Conservation (phyloP, 352 stramenopile genomes). For the Phytophthora constricta region DNA sequence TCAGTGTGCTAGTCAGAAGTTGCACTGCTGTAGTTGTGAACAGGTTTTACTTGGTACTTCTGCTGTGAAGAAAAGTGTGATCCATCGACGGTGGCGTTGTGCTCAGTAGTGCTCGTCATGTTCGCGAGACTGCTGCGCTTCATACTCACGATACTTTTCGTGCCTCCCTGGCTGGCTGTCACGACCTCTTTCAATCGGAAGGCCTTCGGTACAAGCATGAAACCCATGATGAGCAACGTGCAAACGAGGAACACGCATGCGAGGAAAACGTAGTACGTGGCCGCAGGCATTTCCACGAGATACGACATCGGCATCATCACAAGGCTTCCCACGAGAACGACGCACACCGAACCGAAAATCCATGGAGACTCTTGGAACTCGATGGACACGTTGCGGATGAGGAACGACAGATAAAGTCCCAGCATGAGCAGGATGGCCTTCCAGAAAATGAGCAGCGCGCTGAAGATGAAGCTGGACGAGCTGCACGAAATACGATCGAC, state of each 20-base stretch:
- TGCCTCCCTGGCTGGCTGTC: not conserved
- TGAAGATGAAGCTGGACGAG: slow-evolving; percentile 62
- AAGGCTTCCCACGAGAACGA: slow-evolving; percentile 58
- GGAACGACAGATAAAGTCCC: slow-evolving; percentile 56
- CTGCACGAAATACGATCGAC: slow-evolving; percentile 40
- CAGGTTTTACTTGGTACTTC: slow-evolving; percentile 19
- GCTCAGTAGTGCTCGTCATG: slow-evolving; percentile 3
- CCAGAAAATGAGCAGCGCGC: slow-evolving; percentile 59
- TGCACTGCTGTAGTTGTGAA: slow-evolving; percentile 2
- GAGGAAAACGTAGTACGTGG: slow-evolving; percentile 48
- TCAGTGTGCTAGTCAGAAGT: too few species aligned
- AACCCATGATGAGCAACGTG: slow-evolving; percentile 42
- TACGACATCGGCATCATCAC: slow-evolving; percentile 39
- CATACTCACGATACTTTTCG: not conserved
- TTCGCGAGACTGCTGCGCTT: slow-evolving; percentile 11
- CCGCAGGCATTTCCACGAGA: slow-evolving; percentile 31
- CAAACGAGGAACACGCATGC: slow-evolving; percentile 34
- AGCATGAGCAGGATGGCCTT: slow-evolving; percentile 56
- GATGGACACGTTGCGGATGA: slow-evolving; percentile 66
- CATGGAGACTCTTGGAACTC: slow-evolving; percentile 77
- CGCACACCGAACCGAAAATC: slow-evolving; percentile 56
- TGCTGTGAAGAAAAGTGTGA: not conserved
- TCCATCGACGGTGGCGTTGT: not conserved
- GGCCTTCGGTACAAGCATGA: slow-evolving; percentile 57
- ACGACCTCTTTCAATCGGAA: slow-evolving; percentile 39